These are phyloP conservation scores for Komagataella kurtzmanii DNA, from an alignment of 805 yeast genomes.

Conservation along the genomic window DNA sequence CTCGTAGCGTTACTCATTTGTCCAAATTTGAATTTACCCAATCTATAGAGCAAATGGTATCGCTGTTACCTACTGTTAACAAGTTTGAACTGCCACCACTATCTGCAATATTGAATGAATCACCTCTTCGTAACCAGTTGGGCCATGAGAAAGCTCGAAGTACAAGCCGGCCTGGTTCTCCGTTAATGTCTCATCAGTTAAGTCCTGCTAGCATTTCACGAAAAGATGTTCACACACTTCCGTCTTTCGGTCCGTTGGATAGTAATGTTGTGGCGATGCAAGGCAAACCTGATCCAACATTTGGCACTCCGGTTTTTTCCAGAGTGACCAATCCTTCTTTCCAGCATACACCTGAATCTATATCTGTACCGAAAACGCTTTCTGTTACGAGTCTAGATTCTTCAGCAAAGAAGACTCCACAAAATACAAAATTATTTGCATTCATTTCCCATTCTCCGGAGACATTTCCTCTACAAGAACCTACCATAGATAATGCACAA, in stretches of 20 bases:
- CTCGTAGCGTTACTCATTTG: neutral
- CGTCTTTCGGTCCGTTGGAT: neutral
- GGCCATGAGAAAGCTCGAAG: neutral
- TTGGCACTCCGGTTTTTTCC: neutral
- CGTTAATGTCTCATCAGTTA: neutral
- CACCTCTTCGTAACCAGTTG: neutral
- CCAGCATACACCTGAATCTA: neutral
- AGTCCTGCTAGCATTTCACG: neutral
- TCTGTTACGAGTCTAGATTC: neutral
- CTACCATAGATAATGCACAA: slow-evolving; percentile 79
- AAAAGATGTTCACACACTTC: neutral
- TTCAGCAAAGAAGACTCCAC: neutral
- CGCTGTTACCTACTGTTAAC: neutral
- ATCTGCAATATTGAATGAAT: neutral
- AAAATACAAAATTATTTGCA: slow-evolving; percentile 43
- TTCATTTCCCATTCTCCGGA: slow-evolving; percentile 90
- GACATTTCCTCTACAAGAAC: slow-evolving; percentile 74
- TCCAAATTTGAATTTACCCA: neutral
- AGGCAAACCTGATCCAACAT: neutral
- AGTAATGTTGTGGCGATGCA: neutral
- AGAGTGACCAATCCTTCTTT: neutral
- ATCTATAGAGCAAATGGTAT: neutral
- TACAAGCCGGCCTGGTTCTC: neutral
- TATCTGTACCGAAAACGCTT: neutral
- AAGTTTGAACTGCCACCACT: neutral